Evolutionary conservation across 2,329 filamentous ascomycete species (phyloP), one percentile per base, ranked within the genome.

Genomic region (Chalaropsis ovoidea): DNA sequence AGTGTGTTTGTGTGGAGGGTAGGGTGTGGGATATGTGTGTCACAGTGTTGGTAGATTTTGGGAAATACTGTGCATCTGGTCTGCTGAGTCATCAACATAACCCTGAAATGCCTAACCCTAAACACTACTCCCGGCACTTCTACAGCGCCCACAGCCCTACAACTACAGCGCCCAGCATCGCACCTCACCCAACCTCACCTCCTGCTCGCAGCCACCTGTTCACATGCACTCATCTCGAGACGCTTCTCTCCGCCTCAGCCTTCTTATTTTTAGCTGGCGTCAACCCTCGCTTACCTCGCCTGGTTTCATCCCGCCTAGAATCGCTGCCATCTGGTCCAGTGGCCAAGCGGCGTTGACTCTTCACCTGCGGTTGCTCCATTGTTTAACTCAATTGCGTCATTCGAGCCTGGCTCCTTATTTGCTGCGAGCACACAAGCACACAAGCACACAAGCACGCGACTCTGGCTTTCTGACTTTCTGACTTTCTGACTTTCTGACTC

Each of bases 341-440:
- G 43, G 27, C 56, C 22, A 62, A 62, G 54, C 56, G 39, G 39
- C 47, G n/a, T 47, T 63, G 45, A 63, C 45, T 63, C 24, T 45
- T 42, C 7, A 19, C 45, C 35, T 52, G 45, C 11, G 35, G 19
- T 54, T 54, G 27, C 49, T 63, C 17, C 22, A 49, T 63, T 63
- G 61, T n/a, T 45, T 45, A 8, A 27, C 27, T 61, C 42, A 65
- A 67, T 67, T 67, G 66, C 63, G 66, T 65, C 66, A 67, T 67
- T 42, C 61, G 13, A 60, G 63, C 41, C 58, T 61, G 17, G 63
- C 47, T 67, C 58, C 63, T 63, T 65, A 42, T 47, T 8, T 22
- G 62, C 63, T 56, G 60, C 54, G 39, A 39, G 39, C 58, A n/a
- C 7, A 39, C 27, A 15, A 17, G 24, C 52, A 56, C 49, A 22